Evolutionary conservation across 176 grass and related monocot genomes (phyloP), one percentile per base, ranked within the genome.

Genomic region (Raddia distichophylla): DNA sequence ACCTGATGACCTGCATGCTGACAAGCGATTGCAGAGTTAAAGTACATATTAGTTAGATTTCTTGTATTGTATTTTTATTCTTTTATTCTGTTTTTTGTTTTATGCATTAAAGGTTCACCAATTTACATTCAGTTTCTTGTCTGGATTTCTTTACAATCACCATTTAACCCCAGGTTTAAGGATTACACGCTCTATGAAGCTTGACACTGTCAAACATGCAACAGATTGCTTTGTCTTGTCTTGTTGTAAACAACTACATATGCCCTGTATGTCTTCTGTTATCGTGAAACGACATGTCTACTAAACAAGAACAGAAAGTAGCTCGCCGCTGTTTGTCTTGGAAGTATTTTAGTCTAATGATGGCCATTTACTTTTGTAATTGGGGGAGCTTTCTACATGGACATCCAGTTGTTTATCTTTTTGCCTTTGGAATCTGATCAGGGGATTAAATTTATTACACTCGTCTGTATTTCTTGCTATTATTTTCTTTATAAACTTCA

Each of bases 41-140:
- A 48, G 73, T 42, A 68, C 53, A 73, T 60, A 27, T 13, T 45
- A 50, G 16, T 37, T 14, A 43, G 74, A 60, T 42, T 17, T 16
- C 32, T 6, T 73, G 50, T 2, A 46, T 7, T 49, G 69, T 5
- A 77, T 86, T 40, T 49, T 70, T 69, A 8, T 54, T 73, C 7
- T 71, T 60, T 44, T 13, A 10, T 9, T 40, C 18, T 67, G 6
- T 19, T 75, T 65, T 65, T 69, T 56, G 37, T 16, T 53, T 40
- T 60, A 10, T 50, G 35, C 42, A 50, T 59, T 80, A 53, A 69
- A 65, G 53, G 52, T 86, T 80, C 66, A 66, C 69, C 27, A 59
- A 59, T 15, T 73, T 57, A 8, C 51, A 20, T 56, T 3, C 51
- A 18, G 61, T 50, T 59, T 27, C 17, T 84, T 60, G 48, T 15